Base-by-base conservation (phyloP, 768 basidiomycete species). In the Lentinula raphanica region DNA sequence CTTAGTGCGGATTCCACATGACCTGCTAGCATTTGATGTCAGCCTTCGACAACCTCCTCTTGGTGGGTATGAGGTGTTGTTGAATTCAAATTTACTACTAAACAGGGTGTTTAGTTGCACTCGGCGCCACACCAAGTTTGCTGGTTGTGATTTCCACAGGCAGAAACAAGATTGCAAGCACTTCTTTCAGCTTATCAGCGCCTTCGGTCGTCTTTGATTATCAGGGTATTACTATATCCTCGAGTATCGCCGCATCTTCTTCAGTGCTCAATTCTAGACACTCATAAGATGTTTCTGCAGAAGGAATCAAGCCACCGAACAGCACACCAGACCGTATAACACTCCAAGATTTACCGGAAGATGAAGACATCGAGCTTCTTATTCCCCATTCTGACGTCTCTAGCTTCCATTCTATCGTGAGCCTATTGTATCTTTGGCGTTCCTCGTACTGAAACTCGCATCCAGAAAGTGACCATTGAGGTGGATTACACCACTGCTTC, bases 321-420 rank as follows among this genome's bases (percentile, higher is more conserved):
- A 65, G 68, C 25, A 70, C 71, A n/a, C 74, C 76, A 32, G 73
- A 78, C 32, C 68, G 71, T 12, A 69, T 90, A 21, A 71, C 75
- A 17, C 63, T 89, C 17, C 50, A 70, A 23, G 76, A 87, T 54
- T 64, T 86, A 13, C 72, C 80, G 2, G 68, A 75, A 62, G 75
- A 81, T 54, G 71, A 74, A 3, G 72, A 71, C 21, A 59, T 87
- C 25, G 67, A 71, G n/a, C 68, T 90, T 45, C 70, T 77, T 28
- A 65, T 91, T 29, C 87, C 90, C 2, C 86, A 92, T 67, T 80
- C 81, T 0, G 86, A 88, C 67, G 79, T 80, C 0, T 84, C 87
- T 8, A 76, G 81, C 25, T 77, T 83, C 57, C 76, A 79, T 60
- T 77, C 77, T 4, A 78, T 91, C 76, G 89, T 90, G 65, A 40